Conservation (phyloP, 352 stramenopile species). For the Ophiocytium majus region DNA sequence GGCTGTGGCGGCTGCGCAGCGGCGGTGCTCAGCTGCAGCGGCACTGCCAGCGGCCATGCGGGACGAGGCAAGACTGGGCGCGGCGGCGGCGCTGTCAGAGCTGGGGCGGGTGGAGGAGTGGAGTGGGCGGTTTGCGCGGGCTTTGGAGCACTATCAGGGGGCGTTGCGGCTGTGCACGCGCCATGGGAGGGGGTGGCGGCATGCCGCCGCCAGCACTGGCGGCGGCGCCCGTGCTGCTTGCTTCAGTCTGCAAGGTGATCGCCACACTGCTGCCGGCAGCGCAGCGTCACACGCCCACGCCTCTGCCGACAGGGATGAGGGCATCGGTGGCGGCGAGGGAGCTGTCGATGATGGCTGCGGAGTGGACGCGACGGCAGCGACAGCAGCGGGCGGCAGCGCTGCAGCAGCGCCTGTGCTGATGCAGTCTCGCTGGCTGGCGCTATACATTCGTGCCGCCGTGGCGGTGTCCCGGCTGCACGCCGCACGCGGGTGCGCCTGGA, state of each 20-base stretch:
- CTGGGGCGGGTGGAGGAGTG: no score
- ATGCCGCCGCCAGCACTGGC: slow-evolving; percentile 15
- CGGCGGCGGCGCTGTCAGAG: no score
- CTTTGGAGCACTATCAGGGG: slow-evolving; percentile 34
- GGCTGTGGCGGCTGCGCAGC: neutral
- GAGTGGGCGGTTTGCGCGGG: no score
- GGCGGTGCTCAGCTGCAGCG: neutral
- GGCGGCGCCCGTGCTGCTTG: slow-evolving; percentile 26
- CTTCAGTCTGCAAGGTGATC: no score
- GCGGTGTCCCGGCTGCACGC: slow-evolving; percentile 36
- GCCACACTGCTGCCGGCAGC: slow-evolving; percentile 4
- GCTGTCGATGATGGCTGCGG: slow-evolving; percentile 9
- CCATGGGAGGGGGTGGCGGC: slow-evolving; percentile 25
- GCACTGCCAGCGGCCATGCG: no score
- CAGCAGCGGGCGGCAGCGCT: neutral
- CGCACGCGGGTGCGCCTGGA: slow-evolving; percentile 32
- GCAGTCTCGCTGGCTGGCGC: slow-evolving; percentile 40
- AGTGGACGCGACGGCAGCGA: neutral
- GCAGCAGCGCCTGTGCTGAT: slow-evolving; percentile 14
- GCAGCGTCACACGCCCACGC: neutral
- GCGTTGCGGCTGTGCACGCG: slow-evolving; percentile 41
- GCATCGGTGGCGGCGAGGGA: slow-evolving; percentile 21
- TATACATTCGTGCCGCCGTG: slow-evolving; percentile 44
- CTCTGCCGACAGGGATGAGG: slow-evolving; percentile 27
- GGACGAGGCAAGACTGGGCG: no score